These are phyloP conservation scores for Neurospora discreta DNA, from an alignment of 495 filamentous ascomycete species.

Conservation along the genomic window DNA sequence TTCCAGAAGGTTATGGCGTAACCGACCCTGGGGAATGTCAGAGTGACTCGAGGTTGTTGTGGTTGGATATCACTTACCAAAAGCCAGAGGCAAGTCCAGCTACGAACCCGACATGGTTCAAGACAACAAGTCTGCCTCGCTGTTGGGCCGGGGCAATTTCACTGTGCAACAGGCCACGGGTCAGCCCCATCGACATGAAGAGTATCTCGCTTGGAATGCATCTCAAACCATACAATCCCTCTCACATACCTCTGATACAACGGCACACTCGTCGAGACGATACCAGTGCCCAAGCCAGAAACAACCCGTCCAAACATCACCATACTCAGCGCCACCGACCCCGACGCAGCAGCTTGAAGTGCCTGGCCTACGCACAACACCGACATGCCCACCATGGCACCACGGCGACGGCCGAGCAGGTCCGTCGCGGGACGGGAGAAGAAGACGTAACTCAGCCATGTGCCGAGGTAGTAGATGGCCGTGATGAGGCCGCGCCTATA, in stretches of 20 bases:
- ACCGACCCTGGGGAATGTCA: slow-evolving; percentile 26
- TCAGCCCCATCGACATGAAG: background rate
- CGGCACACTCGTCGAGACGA: slow-evolving; percentile 45
- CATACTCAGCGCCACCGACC: slow-evolving; percentile 34
- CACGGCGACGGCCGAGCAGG: slow-evolving; percentile 37
- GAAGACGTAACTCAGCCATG: slow-evolving; percentile 44
- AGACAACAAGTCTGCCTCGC: slow-evolving; percentile 42
- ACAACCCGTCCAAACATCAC: slow-evolving; percentile 42
- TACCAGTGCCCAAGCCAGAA: slow-evolving; percentile 38
- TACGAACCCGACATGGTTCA: slow-evolving; percentile 48
- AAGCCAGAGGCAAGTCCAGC: slow-evolving; percentile 40
- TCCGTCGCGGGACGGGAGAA: slow-evolving; percentile 38
- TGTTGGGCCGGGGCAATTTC: slow-evolving; percentile 42
- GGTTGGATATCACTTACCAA: slow-evolving; percentile 27
- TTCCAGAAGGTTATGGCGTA: slow-evolving; percentile 35
- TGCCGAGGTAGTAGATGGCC: slow-evolving; percentile 46
- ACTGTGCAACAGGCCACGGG: slow-evolving; percentile 11
- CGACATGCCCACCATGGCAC: slow-evolving; percentile 34
- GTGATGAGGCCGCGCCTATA: slow-evolving; percentile 40
- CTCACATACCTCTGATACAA: slow-evolving; percentile 40
- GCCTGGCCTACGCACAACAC: slow-evolving; percentile 36
- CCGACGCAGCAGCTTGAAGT: slow-evolving; percentile 31
- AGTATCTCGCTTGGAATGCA: background rate
- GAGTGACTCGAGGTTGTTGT: background rate
- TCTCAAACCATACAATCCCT: background rate